These are phyloP conservation scores for Mycena amicta DNA, from an alignment of 768 basidiomycete genomes.

Conservation along the genomic window DNA sequence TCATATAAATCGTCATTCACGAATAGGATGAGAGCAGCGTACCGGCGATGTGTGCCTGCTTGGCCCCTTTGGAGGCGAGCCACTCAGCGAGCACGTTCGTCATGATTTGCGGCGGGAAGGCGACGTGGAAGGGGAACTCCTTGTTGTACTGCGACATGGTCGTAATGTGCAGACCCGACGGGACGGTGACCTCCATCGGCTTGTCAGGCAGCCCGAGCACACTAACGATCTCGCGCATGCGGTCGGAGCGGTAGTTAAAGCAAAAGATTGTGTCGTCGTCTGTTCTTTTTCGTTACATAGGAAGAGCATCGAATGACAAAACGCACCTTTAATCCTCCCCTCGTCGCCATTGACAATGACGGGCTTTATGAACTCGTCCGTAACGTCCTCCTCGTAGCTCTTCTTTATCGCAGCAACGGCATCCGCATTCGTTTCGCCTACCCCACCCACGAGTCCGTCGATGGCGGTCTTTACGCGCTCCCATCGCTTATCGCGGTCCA, in stretches of 20 bases:
- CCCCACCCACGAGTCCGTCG: conserved; percentile 80
- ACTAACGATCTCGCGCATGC: conserved; percentile 88
- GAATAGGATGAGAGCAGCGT: conserved; percentile 19
- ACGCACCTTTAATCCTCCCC: conserved; percentile 77
- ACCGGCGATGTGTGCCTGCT: conserved; percentile 90
- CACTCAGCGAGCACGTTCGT: conserved; percentile 94
- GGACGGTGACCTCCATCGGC: conserved; percentile 81
- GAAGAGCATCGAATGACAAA: neutral
- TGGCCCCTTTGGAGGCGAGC: conserved; percentile 75
- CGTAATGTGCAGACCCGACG: conserved; percentile 83
- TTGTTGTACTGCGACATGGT: conserved; percentile 95
- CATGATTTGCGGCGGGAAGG: conserved; percentile 95
- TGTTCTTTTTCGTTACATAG: conserved; percentile 26
- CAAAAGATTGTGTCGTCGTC: conserved; percentile 90
- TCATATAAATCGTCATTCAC: neutral
- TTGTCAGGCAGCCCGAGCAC: conserved; percentile 83
- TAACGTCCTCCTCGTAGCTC: conserved; percentile 84
- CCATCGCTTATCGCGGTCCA: conserved; percentile 98
- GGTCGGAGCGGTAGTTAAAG: conserved; percentile 97
- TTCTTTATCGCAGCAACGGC: conserved; percentile 67
- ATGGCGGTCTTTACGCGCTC: conserved; percentile 90
- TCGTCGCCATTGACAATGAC: conserved; percentile 83
- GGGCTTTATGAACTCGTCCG: conserved; percentile 95
- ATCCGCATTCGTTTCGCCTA: conserved; percentile 54
- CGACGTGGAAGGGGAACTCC: conserved; percentile 86